Evolutionary conservation across 2,329 filamentous ascomycete species (phyloP), one percentile per base, ranked within the genome.

Genomic region (Diaporthe batatas): DNA sequence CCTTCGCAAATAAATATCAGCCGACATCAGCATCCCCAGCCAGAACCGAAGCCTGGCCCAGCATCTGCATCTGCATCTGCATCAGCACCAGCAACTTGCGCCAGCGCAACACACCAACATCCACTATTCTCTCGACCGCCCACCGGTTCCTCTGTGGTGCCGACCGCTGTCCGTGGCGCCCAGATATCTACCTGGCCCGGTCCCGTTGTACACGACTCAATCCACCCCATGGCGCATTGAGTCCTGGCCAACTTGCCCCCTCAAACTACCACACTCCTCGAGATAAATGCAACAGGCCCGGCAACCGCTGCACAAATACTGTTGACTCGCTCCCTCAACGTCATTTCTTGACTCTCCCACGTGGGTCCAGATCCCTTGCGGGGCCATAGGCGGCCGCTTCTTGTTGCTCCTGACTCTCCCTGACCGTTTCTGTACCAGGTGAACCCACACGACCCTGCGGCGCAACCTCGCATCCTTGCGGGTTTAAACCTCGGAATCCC

Each of bases 211-310:
- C 62, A 67, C 44, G 62, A 67, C 62, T 67, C 62, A 67, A 67
- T 39, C 32, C 62, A 67, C 29, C 29, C 16, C 62, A 67, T 67
- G 62, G 62, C 62, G 62, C 62, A 67, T 67, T 67, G 62, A 67
- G 62, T 53, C 47, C 44, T 53, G 62, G 21, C 62, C 47, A 67
- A 25, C 8, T 39, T 21, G 16, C 23, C 21, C 47, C 16, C 62
- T 47, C 47, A 5, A 32, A 53, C 12, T 39, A 53, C 62, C 62
- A 53, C 21, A 51, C 62, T 25, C 29, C 62, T 53, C 62, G 62
- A 39, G 36, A 67, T 47, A 67, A 53, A 67, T 67, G 62, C 47
- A 51, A 32, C 47, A 39, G 14, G 47, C 29, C n/a, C 62, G 51
- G n/a, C 32, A 67, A 39, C 21, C 18, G 47, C 62, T 39, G 62